These are phyloP conservation scores for Solanum tarapatanum DNA, from an alignment of 257 asterid genomes.

Conservation along the genomic window DNA sequence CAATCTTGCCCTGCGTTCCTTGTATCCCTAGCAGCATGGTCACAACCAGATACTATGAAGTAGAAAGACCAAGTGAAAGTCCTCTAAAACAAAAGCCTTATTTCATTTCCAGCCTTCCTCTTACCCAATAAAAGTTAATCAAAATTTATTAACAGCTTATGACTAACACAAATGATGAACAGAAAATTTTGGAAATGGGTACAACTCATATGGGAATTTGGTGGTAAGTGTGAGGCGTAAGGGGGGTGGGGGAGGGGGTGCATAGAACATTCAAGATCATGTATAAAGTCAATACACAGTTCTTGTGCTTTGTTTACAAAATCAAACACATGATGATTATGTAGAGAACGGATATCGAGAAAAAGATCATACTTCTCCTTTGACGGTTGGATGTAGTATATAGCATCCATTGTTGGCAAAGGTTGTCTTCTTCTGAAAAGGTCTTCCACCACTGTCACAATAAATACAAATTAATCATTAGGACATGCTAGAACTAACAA, in stretches of 20 bases:
- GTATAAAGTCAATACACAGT: neutral
- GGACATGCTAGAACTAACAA: neutral
- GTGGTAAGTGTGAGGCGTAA: neutral
- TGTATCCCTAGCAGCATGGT: neutral
- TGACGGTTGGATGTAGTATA: slow-evolving; percentile 88
- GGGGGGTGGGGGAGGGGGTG: neutral
- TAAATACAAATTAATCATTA: neutral
- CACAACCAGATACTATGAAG: neutral
- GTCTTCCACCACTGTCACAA: slow-evolving; percentile 90
- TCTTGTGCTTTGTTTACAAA: neutral
- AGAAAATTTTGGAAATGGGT: neutral
- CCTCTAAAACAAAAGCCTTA: neutral
- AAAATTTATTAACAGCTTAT: neutral
- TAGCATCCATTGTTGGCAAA: slow-evolving; percentile 92
- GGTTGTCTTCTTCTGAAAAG: slow-evolving; percentile 92
- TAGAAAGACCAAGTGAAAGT: neutral
- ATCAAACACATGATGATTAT: neutral
- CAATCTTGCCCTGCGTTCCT: neutral
- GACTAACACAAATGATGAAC: neutral
- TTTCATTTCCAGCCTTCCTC: neutral
- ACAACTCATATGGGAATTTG: neutral
- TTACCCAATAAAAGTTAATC: neutral
- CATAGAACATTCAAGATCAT: neutral
- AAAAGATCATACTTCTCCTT: slow-evolving; percentile 66
- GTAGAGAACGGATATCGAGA: slow-evolving; percentile 3